These are phyloP conservation scores for Epichloe brachyelytri DNA, from an alignment of 2,329 filamentous ascomycete genomes.

Conservation along the genomic window DNA sequence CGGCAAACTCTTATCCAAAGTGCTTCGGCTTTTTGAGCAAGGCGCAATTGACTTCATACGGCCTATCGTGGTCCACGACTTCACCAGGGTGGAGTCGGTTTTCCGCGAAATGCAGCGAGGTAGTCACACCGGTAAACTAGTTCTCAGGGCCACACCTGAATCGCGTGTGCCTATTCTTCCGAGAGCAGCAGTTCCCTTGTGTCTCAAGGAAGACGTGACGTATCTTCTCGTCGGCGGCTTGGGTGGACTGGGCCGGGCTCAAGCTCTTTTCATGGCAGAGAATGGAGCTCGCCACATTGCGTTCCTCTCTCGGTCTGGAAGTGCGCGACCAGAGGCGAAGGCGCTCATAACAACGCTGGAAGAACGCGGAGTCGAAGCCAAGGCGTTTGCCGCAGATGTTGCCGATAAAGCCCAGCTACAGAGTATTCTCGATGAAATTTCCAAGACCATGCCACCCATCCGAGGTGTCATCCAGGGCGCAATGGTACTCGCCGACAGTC, in stretches of 20 bases:
- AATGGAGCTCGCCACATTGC: not conserved
- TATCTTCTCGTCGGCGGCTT: constrained; percentile 1
- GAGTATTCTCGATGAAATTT: not conserved
- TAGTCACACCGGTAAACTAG: constrained; percentile 25
- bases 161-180: not conserved
- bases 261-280: not conserved
- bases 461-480: constrained; percentile 12
- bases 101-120: constrained; percentile 25
- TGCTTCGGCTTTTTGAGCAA: not conserved
- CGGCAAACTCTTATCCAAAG: not conserved
- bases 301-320: not conserved
- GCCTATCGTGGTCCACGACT: constrained; percentile 2
- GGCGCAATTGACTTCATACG: not conserved
- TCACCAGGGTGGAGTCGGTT: constrained; percentile 16
- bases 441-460: constrained; percentile 11
- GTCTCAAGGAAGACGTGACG: not conserved
- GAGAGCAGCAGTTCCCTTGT: not conserved
- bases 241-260: not conserved
- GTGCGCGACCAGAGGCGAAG: not conserved
- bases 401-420: not conserved
- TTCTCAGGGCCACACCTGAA: constrained; percentile 9
- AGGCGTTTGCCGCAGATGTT: not conserved
- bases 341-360: not conserved
- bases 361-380: not conserved
- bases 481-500: constrained; percentile 8